Evolutionary conservation across 306 rosid genomes (phyloP), one percentile per base, ranked within the genome.

Genomic region (Fragaria iinumae): DNA sequence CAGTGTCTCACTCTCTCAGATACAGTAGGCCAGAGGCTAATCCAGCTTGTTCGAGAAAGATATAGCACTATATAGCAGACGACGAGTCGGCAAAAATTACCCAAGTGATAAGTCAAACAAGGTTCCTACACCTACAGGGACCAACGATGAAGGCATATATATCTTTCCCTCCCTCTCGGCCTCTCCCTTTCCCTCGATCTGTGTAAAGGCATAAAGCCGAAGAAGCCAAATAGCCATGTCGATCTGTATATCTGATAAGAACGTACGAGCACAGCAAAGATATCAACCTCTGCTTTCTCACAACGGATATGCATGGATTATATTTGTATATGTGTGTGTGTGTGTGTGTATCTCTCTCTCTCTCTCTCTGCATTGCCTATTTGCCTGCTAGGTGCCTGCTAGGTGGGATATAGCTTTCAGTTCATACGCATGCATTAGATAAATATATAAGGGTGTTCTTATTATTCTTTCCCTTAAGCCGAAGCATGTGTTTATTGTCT

Each of bases 231-330:
- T 27, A 12, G 27, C 27, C 3, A 60, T 27, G 1, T 53, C 32
- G 32, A 29, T 29, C 45, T 39, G 8, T 57, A 4, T 53, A 23
- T 45, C 34, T 17, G 80, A 77, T 72, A 79, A 52, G 32, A 79
- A 73, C 69, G 21, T 34, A 65, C n/a, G 50, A 13, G 16, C 0
- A 9, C 45, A 62, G 13, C 2, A 27, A 3, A 50, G 27, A 27
- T 34, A 43, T 72, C 38, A 50, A 64, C 5, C 47, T 52, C 32
- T 79, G 49, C 59, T 52, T 55, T 50, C 21, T 18, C 64, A 47
- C n/a, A 50, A 79, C 13, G 76, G 80, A 82, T 82, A 41, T 78
- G 73, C 77, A 77, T 74, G 85, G 71, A 60, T 71, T 5, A 34
- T 16, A 34, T 25, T 25, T 25, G 25, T 11, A 27, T 11, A 11